Evolutionary conservation across 1,139 yeast species (phyloP).

Genomic region (Torulaspora pretoriensis): DNA sequence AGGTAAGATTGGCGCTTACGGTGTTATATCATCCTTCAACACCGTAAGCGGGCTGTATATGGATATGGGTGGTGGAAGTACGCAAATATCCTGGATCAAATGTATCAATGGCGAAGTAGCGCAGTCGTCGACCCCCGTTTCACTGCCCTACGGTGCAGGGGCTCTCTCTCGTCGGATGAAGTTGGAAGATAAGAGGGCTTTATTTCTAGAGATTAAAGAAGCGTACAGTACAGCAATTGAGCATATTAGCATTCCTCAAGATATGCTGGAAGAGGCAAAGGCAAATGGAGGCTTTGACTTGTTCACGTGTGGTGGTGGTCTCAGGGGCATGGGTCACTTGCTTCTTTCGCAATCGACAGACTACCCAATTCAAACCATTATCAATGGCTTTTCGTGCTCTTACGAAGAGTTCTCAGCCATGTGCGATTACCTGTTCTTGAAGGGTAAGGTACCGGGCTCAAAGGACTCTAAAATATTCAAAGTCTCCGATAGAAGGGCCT

Average conservation of each 20-base stretch:
- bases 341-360: constrained; percentile 48
- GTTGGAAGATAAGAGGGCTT: constrained; percentile 43
- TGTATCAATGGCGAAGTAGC: constrained; percentile 50
- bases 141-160: constrained; percentile 66
- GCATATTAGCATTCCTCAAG: constrained; percentile 44
- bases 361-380: constrained; percentile 58
- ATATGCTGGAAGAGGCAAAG: constrained; percentile 44
- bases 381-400: constrained; percentile 59
- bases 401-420: constrained; percentile 46
- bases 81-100: constrained; percentile 61
- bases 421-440: constrained; percentile 47
- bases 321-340: constrained; percentile 59
- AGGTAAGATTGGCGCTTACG: constrained; percentile 59
- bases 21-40: constrained; percentile 64
- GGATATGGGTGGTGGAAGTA: constrained; percentile 65
- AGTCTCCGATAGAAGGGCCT: constrained; percentile 56
- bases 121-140: constrained; percentile 53
- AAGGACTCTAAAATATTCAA: constrained; percentile 45
- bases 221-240: constrained; percentile 47
- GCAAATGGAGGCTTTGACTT: constrained; percentile 53
- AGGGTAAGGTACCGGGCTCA: constrained; percentile 40
- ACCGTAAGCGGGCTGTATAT: constrained; percentile 57
- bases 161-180: constrained; percentile 52
- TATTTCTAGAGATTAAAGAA: constrained; percentile 46
- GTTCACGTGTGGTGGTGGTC: constrained; percentile 65